Evolutionary conservation across 1,139 yeast genomes (phyloP).

Genomic region (Hansenula lynferdii): DNA sequence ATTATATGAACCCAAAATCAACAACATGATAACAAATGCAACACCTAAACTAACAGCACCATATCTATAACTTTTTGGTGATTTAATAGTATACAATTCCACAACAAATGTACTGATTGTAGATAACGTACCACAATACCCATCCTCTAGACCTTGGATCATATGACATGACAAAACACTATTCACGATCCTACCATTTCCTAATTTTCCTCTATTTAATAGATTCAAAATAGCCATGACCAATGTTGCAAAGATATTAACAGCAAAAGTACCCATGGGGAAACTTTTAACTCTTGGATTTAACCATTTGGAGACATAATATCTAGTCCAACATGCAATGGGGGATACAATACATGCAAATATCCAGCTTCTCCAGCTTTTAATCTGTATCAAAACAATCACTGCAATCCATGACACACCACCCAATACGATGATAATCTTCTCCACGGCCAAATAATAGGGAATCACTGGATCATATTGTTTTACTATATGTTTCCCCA

Average conservation of each 20-base stretch:
- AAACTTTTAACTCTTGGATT: slow-evolving; percentile 40
- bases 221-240: slow-evolving; percentile 53
- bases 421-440: slow-evolving; percentile 30
- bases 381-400: slow-evolving; percentile 36
- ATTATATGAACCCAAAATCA: slow-evolving; percentile 49
- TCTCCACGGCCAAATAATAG: slow-evolving; percentile 9
- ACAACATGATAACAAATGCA: slow-evolving; percentile 36
- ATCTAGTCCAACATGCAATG: slow-evolving; percentile 59
- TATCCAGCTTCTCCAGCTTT: slow-evolving; percentile 60
- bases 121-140: slow-evolving; percentile 74
- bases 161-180: slow-evolving; percentile 43
- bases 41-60: slow-evolving; percentile 32
- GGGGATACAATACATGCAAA: slow-evolving; percentile 59
- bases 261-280: slow-evolving; percentile 73
- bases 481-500: slow-evolving; percentile 38
- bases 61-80: slow-evolving; percentile 31
- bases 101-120: slow-evolving; percentile 75
- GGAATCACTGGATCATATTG: slow-evolving; percentile 22
- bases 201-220: slow-evolving; percentile 40
- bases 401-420: slow-evolving; percentile 35
- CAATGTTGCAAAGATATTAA: slow-evolving; percentile 56
- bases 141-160: slow-evolving; percentile 54
- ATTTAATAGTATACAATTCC: slow-evolving; percentile 46
- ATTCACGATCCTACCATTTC: slow-evolving; percentile 27
- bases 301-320: slow-evolving; percentile 42